Evolutionary conservation across 768 basidiomycete genomes (phyloP).

Genomic region (Rhizopogon vinicolor): DNA sequence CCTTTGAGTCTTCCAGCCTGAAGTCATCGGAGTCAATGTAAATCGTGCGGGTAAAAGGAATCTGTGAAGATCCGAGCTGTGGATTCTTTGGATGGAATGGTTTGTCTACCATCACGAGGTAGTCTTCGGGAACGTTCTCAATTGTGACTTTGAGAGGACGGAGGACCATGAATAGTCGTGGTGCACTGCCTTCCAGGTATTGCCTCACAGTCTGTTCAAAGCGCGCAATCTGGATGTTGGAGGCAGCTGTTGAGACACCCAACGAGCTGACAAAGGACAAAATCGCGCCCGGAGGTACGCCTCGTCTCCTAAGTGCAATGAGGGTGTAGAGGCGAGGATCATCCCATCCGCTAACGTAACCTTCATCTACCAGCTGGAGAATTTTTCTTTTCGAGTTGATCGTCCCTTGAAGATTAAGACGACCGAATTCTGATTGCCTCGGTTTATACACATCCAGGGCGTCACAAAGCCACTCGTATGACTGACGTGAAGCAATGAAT

Average conservation of each 20-base stretch:
- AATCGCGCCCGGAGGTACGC: slow-evolving; percentile 95
- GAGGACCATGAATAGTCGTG: slow-evolving; percentile 88
- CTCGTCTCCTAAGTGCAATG: slow-evolving; percentile 90
- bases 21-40: slow-evolving; percentile 96
- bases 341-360: slow-evolving; percentile 90
- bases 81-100: slow-evolving; percentile 93
- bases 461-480: slow-evolving; percentile 99
- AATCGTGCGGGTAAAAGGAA: slow-evolving; percentile 84
- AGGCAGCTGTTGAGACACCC: slow-evolving; percentile 84
- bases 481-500: slow-evolving; percentile 92
- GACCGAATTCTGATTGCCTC: slow-evolving; percentile 93
- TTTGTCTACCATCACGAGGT: slow-evolving; percentile 79
- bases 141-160: slow-evolving; percentile 88
- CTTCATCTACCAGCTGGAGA: slow-evolving; percentile 77
- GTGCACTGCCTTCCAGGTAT: slow-evolving; percentile 84
- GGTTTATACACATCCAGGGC: slow-evolving; percentile 97
- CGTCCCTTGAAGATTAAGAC: slow-evolving; percentile 89
- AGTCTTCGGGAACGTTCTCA: slow-evolving; percentile 87
- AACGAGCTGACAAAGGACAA: slow-evolving; percentile 87
- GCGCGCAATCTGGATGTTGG: slow-evolving; percentile 81
- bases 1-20: slow-evolving; percentile 82
- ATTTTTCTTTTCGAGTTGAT: slow-evolving; percentile 98
- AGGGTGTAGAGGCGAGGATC: slow-evolving; percentile 97
- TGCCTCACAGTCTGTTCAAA: slow-evolving; percentile 89
- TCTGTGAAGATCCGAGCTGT: slow-evolving; percentile 71